Conservation (phyloP, 2,329 filamentous ascomycete genomes). For the Colletotrichum sp. region DNA sequence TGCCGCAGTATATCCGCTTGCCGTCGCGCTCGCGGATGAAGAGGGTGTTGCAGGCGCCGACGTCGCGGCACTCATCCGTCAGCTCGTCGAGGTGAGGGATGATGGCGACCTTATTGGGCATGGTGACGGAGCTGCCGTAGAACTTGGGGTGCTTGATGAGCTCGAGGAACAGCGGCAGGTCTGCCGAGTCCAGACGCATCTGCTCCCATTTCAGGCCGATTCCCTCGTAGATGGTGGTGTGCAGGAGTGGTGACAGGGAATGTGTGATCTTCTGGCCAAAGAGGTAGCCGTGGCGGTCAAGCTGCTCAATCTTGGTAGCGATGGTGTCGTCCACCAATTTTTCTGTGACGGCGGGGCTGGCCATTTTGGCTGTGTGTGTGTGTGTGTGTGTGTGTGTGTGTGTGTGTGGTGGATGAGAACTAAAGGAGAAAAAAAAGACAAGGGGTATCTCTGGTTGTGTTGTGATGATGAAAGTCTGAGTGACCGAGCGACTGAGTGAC, state of each 20-base stretch:
- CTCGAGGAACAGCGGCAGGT: conserved; percentile 52
- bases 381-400: neutral
- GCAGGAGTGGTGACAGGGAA: conserved; percentile 60
- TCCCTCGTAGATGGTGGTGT: conserved; percentile 57
- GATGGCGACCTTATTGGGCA: conserved; percentile 84
- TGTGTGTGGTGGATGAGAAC: neutral
- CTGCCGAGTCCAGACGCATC: conserved; percentile 55
- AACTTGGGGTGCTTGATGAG: conserved; percentile 63
- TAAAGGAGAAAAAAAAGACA: neutral
- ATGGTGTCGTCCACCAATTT: conserved; percentile 12
- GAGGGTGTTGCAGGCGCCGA: conserved; percentile 82
- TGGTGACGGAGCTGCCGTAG: conserved; percentile 77
- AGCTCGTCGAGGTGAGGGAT: conserved; percentile 75
- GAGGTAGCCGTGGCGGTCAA: conserved; percentile 57
- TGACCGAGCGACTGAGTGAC: neutral
- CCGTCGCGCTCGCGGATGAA: conserved; percentile 63
- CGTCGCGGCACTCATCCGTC: conserved; percentile 73
- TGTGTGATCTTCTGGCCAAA: conserved; percentile 63
- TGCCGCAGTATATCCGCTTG: conserved; percentile 66
- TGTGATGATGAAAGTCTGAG: neutral
- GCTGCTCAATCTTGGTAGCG: conserved; percentile 23
- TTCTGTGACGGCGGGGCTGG: neutral
- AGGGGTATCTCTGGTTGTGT: neutral
- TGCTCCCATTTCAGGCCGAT: conserved; percentile 58
- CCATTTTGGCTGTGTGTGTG: neutral